phyloP scores from a whole-genome alignment of 768 basidiomycete species.

The Kwoniella pini region DNA sequence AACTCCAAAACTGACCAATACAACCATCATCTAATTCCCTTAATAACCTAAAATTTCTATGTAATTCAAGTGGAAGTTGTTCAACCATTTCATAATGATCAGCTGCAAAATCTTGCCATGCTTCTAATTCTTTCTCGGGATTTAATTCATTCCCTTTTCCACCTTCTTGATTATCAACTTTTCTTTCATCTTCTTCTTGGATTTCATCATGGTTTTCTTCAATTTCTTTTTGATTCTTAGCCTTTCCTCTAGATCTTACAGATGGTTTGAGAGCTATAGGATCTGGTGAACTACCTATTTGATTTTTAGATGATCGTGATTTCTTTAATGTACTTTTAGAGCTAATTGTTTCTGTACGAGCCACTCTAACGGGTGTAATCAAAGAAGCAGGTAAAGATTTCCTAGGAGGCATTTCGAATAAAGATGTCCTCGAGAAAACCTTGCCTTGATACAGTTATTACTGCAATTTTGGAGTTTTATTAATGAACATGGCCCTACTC shows the following conservation, averaged over 20 bases:
- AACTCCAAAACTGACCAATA: constrained; percentile 27
- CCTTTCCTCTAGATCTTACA: not conserved
- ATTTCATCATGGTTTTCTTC: not conserved
- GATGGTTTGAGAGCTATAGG: not conserved
- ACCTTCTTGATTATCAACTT: not conserved
- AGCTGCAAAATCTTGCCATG: constrained; percentile 49
- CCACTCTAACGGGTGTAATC: not conserved
- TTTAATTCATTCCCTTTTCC: constrained; percentile 9
- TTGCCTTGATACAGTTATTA: too few relatives aligned
- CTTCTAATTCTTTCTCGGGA: constrained; percentile 39
- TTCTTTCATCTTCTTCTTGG: not conserved
- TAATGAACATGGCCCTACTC: too few relatives aligned
- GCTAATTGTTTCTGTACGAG: not conserved
- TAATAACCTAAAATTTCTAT: constrained; percentile 53
- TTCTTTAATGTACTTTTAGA: constrained; percentile 1
- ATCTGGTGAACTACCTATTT: not conserved
- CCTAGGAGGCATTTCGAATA: constrained; percentile 10
- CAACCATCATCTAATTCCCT: constrained; percentile 53
- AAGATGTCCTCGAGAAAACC: too few relatives aligned
- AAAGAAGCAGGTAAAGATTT: constrained; percentile 4
- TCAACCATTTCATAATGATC: constrained; percentile 54
- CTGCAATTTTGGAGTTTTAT: too few relatives aligned
- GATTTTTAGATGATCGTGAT: not conserved
- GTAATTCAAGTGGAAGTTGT: constrained; percentile 54
- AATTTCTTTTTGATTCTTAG: not conserved